Conservation (phyloP, 2,329 filamentous ascomycete genomes). For the Calonectria ilicicola region DNA sequence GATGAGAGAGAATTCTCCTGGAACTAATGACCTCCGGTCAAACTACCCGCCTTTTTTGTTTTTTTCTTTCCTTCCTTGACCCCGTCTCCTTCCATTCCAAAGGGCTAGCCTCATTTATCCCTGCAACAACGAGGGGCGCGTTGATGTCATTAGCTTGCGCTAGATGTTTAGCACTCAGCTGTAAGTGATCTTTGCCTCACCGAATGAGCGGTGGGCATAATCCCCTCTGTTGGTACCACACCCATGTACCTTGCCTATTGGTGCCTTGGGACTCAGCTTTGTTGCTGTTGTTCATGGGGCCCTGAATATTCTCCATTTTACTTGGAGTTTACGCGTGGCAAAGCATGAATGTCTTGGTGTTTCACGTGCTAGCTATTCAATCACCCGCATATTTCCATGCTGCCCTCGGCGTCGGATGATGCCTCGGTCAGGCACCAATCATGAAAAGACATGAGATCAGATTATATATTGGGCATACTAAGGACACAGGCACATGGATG, state of each 20-base stretch:
- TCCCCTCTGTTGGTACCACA: neutral
- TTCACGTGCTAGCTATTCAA: constrained; percentile 4
- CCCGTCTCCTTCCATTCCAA: neutral
- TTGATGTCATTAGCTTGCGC: neutral
- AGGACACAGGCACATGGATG: constrained; percentile 9
- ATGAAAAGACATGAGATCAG: neutral
- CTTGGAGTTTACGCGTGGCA: neutral
- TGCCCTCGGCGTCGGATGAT: neutral
- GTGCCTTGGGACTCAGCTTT: neutral
- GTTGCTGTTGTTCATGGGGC: neutral
- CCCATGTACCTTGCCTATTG: neutral
- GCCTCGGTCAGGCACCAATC: constrained; percentile 1
- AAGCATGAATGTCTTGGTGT: neutral
- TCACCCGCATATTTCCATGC: neutral
- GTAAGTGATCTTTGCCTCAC: neutral
- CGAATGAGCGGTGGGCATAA: neutral
- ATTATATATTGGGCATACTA: constrained; percentile 26
- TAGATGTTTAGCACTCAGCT: neutral
- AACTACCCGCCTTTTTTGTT: neutral
- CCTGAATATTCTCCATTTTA: neutral
- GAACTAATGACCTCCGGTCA: neutral
- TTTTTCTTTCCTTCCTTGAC: neutral
- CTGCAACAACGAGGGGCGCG: neutral
- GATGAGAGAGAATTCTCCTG: neutral
- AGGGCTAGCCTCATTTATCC: neutral